Base-by-base conservation (phyloP, 495 filamentous ascomycete genomes). In the Bacidia gigantensis region DNA sequence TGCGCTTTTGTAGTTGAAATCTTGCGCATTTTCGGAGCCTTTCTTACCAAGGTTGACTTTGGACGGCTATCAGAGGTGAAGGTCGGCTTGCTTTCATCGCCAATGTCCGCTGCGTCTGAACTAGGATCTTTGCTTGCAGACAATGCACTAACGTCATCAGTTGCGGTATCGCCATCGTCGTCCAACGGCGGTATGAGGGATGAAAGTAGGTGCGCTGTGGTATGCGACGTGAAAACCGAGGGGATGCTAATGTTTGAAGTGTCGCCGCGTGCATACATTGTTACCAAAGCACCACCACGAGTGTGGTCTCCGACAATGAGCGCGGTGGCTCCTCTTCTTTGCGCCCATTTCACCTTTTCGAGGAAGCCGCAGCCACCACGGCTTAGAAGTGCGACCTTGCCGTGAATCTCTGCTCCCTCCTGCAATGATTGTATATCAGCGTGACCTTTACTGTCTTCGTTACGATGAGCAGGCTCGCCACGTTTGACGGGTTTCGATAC, bases 301-400 rank as follows among this genome's bases (percentile, higher is more conserved):
- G 84, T 83, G 65, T 96, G 83, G 63, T 99, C 92, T 18, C 92
- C 92, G 5, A 99, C 89, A 60, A 99, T 92, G 54, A 99, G 67
- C 21, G 87, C 90, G 47, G 86, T 73, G 10, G 82, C 92, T 9
- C 92, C 92, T 57, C 92, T 77, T 43, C 89, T 75, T 65, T 99
- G 92, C 3, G 83, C 85, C 92, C 92, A 99, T 63, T 89, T 89
- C 51, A 89, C 87, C 65, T 99, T 99, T 60, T 97, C 90, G 38
- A 96, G 67, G 64, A 98, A 98, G 12, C 92, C 93, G 66, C 92
- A 98, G 14, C 92, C 92, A 25, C 92, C 92, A 35, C 92, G 79
- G 59, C 86, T 90, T 47, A 98, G 71, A 24, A 98, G 65, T 3
- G 92, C 90, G 46, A 97, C 78, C 59, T 93, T 97, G 50, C 92